Conservation (phyloP, 2,329 filamentous ascomycete genomes). For the Epichloe aotearoae region DNA sequence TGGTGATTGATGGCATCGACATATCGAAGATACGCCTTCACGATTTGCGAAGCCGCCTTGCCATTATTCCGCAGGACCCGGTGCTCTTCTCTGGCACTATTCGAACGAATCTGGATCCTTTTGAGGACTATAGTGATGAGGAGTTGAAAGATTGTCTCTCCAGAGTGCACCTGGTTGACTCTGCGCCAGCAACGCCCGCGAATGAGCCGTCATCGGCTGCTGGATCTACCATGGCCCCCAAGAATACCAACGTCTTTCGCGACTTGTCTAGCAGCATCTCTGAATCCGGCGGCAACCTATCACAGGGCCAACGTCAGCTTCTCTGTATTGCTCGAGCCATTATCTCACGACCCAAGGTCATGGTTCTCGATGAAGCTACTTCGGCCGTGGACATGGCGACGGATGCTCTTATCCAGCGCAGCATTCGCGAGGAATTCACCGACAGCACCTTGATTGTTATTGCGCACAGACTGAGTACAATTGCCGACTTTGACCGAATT, state of each 20-base stretch:
- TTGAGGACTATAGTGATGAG: conserved; percentile 53
- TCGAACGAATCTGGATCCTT: conserved; percentile 64
- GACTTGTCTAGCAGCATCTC: conserved; percentile 50
- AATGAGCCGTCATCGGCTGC: conserved; percentile 25
- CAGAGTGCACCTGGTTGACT: conserved; percentile 53
- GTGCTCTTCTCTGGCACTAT: conserved; percentile 72
- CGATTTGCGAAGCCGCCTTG: conserved; percentile 57
- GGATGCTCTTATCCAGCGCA: conserved; percentile 59
- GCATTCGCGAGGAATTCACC: conserved; percentile 58
- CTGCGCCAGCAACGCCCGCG: conserved; percentile 24
- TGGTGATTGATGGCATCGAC: conserved; percentile 61
- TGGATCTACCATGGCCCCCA: conserved; percentile 19
- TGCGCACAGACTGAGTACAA: conserved; percentile 62
- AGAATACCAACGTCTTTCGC: conserved; percentile 53
- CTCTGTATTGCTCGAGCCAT: conserved; percentile 63
- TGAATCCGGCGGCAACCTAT: conserved; percentile 61
- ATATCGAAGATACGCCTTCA: conserved; percentile 59
- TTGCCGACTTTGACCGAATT: conserved; percentile 64
- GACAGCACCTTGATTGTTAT: conserved; percentile 60
- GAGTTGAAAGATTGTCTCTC: conserved; percentile 57
- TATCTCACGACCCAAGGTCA: conserved; percentile 57
- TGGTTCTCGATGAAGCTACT: conserved; percentile 72
- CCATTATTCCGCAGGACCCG: conserved; percentile 71
- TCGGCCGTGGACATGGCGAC: conserved; percentile 68
- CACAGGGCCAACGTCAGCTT: conserved; percentile 64